Conservation (phyloP, 2,329 filamentous ascomycete genomes). For the Zymoseptoria tritici region DNA sequence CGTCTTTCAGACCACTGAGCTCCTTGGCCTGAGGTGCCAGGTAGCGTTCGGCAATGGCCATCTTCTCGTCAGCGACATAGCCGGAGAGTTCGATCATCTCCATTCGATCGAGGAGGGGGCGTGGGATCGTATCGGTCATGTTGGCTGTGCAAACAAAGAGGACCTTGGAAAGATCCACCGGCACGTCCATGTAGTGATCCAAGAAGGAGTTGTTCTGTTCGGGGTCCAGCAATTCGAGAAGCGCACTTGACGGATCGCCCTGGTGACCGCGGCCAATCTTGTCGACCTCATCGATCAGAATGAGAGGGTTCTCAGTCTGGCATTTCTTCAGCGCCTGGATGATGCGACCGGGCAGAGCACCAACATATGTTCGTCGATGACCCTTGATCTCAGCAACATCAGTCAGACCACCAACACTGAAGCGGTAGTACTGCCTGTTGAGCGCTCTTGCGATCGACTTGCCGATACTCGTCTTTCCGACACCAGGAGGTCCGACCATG, state of each 20-base stretch:
- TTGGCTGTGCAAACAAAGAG: constrained; percentile 98
- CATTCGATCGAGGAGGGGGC: constrained; percentile 92
- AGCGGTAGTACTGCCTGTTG: constrained; percentile 94
- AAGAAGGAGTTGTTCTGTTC: constrained; percentile 97
- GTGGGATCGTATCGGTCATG: constrained; percentile 95
- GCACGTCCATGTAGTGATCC: constrained; percentile 97
- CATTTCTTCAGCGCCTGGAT: constrained; percentile 99
- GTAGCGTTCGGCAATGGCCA: constrained; percentile 92
- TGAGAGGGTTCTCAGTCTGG: constrained; percentile 94
- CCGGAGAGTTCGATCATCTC: constrained; percentile 94
- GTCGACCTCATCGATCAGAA: constrained; percentile 95
- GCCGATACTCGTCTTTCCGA: constrained; percentile 97
- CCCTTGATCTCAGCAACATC: constrained; percentile 99
- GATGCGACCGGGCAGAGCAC: constrained; percentile 88
- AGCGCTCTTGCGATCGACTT: constrained; percentile 94
- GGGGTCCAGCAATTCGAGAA: constrained; percentile 88
- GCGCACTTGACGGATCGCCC: constrained; percentile 87
- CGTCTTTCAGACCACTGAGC: constrained; percentile 79
- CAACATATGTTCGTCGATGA: constrained; percentile 91
- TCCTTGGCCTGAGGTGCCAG: constrained; percentile 92
- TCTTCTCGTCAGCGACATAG: constrained; percentile 97
- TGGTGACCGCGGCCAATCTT: constrained; percentile 97
- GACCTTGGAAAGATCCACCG: constrained; percentile 93
- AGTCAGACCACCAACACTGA: constrained; percentile 92
- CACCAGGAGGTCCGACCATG: constrained; percentile 93